Base-by-base conservation (phyloP, 1,284 basidiomycete species). In the Trichosporon sp. region DNA sequence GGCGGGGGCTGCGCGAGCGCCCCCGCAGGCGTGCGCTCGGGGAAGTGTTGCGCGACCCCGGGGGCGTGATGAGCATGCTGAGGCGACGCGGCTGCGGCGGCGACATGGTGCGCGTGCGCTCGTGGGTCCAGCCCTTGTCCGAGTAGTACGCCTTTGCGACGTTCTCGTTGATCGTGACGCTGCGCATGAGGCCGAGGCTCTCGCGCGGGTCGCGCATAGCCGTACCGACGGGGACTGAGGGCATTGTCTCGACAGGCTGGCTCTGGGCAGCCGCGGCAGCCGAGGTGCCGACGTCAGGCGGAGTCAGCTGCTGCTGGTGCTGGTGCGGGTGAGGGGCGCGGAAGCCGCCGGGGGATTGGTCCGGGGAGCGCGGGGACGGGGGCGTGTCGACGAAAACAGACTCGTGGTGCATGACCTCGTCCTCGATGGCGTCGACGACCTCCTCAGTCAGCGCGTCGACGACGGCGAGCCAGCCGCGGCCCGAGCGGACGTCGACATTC, bases 381-480 rank as follows among this genome's bases (percentile, higher is more conserved):
- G 34, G 62, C 34, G 62, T 63, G 62, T 63, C 34, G 35, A 63
- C 62, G 23, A 42, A 27, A 12, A 35, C 32, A 35, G 35, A 18
- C 7, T 11, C 23, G 34, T 32, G 21, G 23, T 38, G 62, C 62
- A 27, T 23, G n/a, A 21, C 15, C 62, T 69, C 72, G 11, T 72
- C 65, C 34, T 65, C 67, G 38, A 42, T 69, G 0, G 64, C 64
- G 34, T 75, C 68, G 21, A 75, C 72, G 32, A 83, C 77, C 67
- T 83, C 80, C 66, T 82, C 81, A 1, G 79, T 80, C 62, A 83
- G 70, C 0, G 80, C 82, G 70, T 83, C 77, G 60, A 83, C 82
- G 44, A 83, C 78, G 9, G 79, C 77, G 60, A 83, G 75, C 82
- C 82, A 83, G n/a, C 81, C 81, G 68, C 80, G 68, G 3, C 82